These are phyloP conservation scores for Curvularia hawaiiensis DNA, from an alignment of 2,329 filamentous ascomycete species.

Conservation along the genomic window DNA sequence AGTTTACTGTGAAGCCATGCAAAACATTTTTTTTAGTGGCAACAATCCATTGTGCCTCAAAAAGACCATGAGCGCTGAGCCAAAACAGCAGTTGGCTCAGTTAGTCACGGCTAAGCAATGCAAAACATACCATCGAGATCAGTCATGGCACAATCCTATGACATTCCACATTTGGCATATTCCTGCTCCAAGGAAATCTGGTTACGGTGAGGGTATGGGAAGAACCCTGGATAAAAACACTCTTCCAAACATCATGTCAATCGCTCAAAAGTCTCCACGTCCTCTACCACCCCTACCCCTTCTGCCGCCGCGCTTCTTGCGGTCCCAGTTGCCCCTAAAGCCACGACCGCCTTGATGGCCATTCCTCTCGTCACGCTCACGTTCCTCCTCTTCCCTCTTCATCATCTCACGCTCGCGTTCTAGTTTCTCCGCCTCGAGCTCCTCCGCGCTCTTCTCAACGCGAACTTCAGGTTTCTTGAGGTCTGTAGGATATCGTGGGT, in stretches of 20 bases:
- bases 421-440: conserved; percentile 64
- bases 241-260: background rate
- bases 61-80: background rate
- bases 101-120: background rate
- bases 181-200: background rate
- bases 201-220: background rate
- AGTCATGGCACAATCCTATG: background rate
- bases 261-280: conserved; percentile 23
- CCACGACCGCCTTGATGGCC: conserved; percentile 38
- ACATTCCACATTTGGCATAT: background rate
- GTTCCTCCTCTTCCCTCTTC: conserved; percentile 49
- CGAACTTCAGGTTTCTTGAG: conserved; percentile 63
- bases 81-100: background rate
- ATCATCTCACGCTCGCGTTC: conserved; percentile 55
- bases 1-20: too few species aligned
- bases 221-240: background rate
- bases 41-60: too few species aligned
- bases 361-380: conserved; percentile 45
- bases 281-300: conserved; percentile 30
- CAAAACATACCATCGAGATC: background rate
- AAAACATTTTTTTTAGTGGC: too few species aligned
- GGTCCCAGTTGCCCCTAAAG: conserved; percentile 43
- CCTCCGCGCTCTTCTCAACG: conserved; percentile 75
- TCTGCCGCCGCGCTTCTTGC: conserved; percentile 39
- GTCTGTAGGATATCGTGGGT: conserved; percentile 80